These are phyloP conservation scores for Danielozyma ontarioensis DNA, from an alignment of 805 yeast genomes.

Conservation along the genomic window DNA sequence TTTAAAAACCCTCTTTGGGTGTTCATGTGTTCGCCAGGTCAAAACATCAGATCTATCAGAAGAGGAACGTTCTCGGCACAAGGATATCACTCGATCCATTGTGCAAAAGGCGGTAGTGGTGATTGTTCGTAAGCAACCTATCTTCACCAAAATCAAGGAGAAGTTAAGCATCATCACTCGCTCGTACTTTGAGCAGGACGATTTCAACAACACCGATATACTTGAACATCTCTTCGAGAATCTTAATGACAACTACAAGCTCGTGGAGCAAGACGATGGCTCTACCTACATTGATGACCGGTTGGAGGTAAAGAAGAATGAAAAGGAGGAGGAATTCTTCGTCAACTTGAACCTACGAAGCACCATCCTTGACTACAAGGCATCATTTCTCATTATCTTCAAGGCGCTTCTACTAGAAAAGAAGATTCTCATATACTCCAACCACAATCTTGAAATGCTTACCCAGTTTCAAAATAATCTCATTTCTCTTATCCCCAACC, in stretches of 20 bases:
- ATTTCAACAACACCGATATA: conserved; percentile 65
- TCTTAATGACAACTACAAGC: conserved; percentile 33
- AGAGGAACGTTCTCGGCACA: conserved; percentile 40
- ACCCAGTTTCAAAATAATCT: conserved; percentile 82
- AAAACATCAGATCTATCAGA: conserved; percentile 51
- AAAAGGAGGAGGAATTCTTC: conserved; percentile 34
- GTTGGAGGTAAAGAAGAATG: conserved; percentile 14
- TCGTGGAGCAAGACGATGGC: conserved; percentile 16
- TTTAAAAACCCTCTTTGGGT: conserved; percentile 78
- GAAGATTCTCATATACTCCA: conserved; percentile 68
- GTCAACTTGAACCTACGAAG: conserved; percentile 71
- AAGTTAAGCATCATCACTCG: conserved; percentile 85
- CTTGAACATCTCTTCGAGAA: conserved; percentile 69
- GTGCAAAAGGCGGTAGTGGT: conserved; percentile 91
- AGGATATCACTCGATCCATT: conserved; percentile 74
- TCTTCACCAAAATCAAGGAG: conserved; percentile 83
- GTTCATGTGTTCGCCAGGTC: conserved; percentile 87
- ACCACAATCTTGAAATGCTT: conserved; percentile 67
- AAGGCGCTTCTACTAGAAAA: conserved; percentile 77
- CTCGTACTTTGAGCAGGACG: conserved; percentile 76
- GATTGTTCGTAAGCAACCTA: conserved; percentile 71
- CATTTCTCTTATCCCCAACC: conserved; percentile 76
- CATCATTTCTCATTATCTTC: conserved; percentile 58
- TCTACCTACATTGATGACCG: conserved; percentile 5
- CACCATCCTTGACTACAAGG: conserved; percentile 53